A percentile compares a stretch with the other conserved stretches of the same genome.
Evolutionary conservation across 441 rosid genomes (phyloP).

Genomic region (Hura crepitans): DNA sequence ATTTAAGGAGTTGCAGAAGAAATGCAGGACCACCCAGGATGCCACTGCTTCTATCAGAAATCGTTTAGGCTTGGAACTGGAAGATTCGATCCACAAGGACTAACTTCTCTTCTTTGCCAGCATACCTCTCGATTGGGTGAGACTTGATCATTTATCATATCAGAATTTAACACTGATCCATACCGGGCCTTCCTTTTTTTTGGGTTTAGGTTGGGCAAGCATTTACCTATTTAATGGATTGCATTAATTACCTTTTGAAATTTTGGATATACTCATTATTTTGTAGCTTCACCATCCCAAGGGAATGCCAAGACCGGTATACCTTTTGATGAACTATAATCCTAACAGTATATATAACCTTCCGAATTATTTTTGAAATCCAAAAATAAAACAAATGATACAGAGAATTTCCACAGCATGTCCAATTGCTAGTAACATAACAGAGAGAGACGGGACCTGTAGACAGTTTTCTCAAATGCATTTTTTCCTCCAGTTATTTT

Average conservation of each 20-base stretch:
- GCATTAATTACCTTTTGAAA: too few species aligned
- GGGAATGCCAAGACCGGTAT: not conserved
- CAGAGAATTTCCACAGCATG: too few species aligned
- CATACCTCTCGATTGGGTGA: not conserved
- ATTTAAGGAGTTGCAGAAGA: constrained; percentile 63
- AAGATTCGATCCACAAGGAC: constrained; percentile 57
- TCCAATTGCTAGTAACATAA: too few species aligned
- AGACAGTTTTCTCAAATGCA: too few species aligned
- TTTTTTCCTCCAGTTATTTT: too few species aligned
- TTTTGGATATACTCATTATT: not conserved
- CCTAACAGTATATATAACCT: not conserved
- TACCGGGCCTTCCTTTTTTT: constrained; percentile 3
- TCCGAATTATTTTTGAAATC: too few species aligned
- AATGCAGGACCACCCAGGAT: constrained; percentile 45
- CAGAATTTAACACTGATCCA: not conserved
- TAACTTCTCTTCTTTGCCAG: constrained; percentile 15
- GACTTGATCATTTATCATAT: too few species aligned
- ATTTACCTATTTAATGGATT: not conserved
- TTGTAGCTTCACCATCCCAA: not conserved
- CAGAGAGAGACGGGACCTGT: too few species aligned
- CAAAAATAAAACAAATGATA: too few species aligned
- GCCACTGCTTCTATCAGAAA: constrained; percentile 50
- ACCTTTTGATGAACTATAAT: not conserved
- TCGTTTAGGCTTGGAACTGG: constrained; percentile 56
- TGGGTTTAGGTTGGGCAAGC: not conserved